Evolutionary conservation across 352 stramenopile species (phyloP).

Genomic region (Halophytophthora batemanensis): DNA sequence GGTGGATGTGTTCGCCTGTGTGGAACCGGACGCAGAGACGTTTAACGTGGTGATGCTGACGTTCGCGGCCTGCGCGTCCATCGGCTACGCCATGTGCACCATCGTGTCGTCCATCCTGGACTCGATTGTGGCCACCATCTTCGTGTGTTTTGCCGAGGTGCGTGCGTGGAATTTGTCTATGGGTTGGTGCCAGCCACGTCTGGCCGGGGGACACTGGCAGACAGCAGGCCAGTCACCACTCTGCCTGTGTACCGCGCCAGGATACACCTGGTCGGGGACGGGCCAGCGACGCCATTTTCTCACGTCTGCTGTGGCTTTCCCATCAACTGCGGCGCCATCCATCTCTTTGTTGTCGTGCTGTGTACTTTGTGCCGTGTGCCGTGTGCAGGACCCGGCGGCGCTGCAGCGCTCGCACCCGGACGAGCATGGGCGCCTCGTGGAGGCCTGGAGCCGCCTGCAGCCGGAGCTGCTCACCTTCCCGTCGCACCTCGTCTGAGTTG

Average conservation of each 20-base stretch:
- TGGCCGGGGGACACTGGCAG: no score
- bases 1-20: no score
- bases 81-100: slow-evolving; percentile 84
- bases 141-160: slow-evolving; percentile 87
- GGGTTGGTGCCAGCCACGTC: no score
- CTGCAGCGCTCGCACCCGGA: slow-evolving; percentile 69
- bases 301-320: slow-evolving; percentile 1
- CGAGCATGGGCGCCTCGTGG: slow-evolving; percentile 67
- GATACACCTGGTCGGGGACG: slow-evolving; percentile 35
- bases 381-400: slow-evolving; percentile 55
- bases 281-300: slow-evolving; percentile 19
- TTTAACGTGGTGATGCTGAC: slow-evolving; percentile 82
- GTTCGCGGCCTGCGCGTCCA: slow-evolving; percentile 66
- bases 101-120: slow-evolving; percentile 84
- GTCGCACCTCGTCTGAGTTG: slow-evolving; percentile 29
- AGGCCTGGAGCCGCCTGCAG: slow-evolving; percentile 67
- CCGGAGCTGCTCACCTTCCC: slow-evolving; percentile 58
- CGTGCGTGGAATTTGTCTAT: no score
- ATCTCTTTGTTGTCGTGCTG: slow-evolving; percentile 10
- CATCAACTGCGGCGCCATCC: no score
- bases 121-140: slow-evolving; percentile 83
- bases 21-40: slow-evolving; percentile 44
- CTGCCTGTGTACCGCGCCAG: slow-evolving; percentile 23
- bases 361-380: background rate
- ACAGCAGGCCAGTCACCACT: slow-evolving; percentile 15